Conservation (phyloP, 2,329 filamentous ascomycete species). For the Ceratocystis cubensis region DNA sequence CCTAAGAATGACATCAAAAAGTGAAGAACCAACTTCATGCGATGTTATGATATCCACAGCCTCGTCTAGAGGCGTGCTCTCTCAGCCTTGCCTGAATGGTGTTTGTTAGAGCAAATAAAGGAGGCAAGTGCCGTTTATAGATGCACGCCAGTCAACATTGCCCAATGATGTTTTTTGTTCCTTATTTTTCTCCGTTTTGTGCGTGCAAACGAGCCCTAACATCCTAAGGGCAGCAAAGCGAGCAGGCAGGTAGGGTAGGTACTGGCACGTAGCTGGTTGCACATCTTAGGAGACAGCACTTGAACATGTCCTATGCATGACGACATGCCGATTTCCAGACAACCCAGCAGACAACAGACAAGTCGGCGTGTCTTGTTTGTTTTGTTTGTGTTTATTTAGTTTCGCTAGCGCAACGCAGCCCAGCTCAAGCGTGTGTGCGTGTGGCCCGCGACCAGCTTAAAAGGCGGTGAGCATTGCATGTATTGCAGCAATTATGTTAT, state of each 20-base stretch:
- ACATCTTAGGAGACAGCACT: too few relatives aligned
- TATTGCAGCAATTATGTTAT: too few relatives aligned
- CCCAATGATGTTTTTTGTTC: too few relatives aligned
- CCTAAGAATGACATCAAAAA: slow-evolving; percentile 9
- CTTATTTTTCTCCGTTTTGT: background rate
- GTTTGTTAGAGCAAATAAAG: background rate
- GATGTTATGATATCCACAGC: background rate
- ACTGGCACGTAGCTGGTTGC: too few relatives aligned
- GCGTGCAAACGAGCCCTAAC: background rate
- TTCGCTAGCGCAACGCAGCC: background rate
- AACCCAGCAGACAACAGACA: too few relatives aligned
- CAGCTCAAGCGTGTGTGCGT: background rate
- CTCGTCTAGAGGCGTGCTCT: background rate
- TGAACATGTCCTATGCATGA: background rate
- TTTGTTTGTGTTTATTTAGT: background rate
- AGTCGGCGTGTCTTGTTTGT: background rate
- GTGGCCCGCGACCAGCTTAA: background rate
- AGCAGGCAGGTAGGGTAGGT: too few relatives aligned
- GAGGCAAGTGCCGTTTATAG: background rate
- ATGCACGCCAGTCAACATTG: background rate
- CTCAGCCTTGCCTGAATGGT: background rate
- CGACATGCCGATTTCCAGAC: too few relatives aligned
- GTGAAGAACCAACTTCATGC: background rate
- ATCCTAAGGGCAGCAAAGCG: background rate
- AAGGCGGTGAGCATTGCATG: background rate